These are phyloP conservation scores for Anisogramma anomala DNA, from an alignment of 2,329 filamentous ascomycete species.

Conservation along the genomic window DNA sequence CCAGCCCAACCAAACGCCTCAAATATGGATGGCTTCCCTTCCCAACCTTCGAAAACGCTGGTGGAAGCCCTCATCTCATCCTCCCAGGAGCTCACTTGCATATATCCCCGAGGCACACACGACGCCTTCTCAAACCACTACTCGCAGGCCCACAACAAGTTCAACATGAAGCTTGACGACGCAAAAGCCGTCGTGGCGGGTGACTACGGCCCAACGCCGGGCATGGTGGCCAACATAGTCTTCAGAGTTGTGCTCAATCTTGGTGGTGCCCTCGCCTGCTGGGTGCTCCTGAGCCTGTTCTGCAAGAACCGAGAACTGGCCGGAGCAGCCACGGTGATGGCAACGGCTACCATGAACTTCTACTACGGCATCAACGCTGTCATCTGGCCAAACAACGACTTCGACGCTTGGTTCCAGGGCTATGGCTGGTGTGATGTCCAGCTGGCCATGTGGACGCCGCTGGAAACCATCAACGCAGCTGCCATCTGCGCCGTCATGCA, in stretches of 20 bases:
- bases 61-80: neutral
- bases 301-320: slow-evolving; percentile 42
- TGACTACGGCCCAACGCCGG: slow-evolving; percentile 12
- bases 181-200: slow-evolving; percentile 5
- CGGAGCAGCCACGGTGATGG: slow-evolving; percentile 37
- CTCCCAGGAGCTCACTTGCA: neutral
- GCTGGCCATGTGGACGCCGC: slow-evolving; percentile 24
- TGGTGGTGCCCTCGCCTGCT: slow-evolving; percentile 33
- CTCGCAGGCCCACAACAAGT: slow-evolving; percentile 34
- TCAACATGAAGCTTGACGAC: slow-evolving; percentile 7
- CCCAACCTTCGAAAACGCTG: neutral
- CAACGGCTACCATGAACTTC: slow-evolving; percentile 35
- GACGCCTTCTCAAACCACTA: neutral
- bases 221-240: slow-evolving; percentile 34
- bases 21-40: neutral
- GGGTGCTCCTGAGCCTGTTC: slow-evolving; percentile 41
- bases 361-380: slow-evolving; percentile 38
- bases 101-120: neutral
- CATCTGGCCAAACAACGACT: slow-evolving; percentile 42
- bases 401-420: slow-evolving; percentile 39
- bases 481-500: slow-evolving; percentile 44
- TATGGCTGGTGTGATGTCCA: slow-evolving; percentile 43
- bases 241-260: slow-evolving; percentile 36
- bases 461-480: slow-evolving; percentile 35
- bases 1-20: too few species aligned